Evolutionary conservation across 495 filamentous ascomycete species (phyloP), one percentile per base, ranked within the genome.

Genomic region (Lasiosphaeris hirsuta): DNA sequence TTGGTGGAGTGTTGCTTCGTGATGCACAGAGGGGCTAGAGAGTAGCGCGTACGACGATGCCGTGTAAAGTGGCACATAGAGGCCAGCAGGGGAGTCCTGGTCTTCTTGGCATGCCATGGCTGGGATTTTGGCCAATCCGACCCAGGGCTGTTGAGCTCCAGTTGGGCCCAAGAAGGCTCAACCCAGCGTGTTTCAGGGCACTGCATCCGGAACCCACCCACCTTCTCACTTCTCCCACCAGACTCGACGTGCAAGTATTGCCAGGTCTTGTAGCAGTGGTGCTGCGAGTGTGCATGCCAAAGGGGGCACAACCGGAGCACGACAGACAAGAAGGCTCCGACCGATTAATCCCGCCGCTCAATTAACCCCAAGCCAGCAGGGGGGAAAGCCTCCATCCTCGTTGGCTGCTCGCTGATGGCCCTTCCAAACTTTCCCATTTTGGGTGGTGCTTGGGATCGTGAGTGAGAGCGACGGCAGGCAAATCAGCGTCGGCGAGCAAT

Each of bases 401-500:
- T 55, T 55, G 53, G 53, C 46, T 19, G 41, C 42, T 38, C n/a
- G 8, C 10, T 39, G 53, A 10, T 45, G 53, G 23, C 23, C 23
- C 23, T 30, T 30, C 23, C 9, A 33, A 39, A 33, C 15, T 15
- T 45, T 55, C 42, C 53, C 42, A 14, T 47, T 54, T 55, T 34
- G 53, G 53, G 15, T 36, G 33, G 30, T 9, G 15, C 18, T 36
- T 45, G 53, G n/a, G n/a, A 36, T 36, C 49, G 40, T 19, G 49
- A 36, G 49, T 35, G 19, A 39, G 5, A 30, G 23, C 23, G 5
- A 30, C 23, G 23, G 23, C 5, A 30, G 5, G 23, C 23, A 30
- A 30, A 30, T 30, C 23, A 39, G 4, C 34, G 36, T 55, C 53
- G 46, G 41, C 53, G 53, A 42, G 53, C 53, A 55, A 55, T 55